phyloP scores from a whole-genome alignment of 2,329 filamentous ascomycete species.

The Didymella arachidicola region DNA sequence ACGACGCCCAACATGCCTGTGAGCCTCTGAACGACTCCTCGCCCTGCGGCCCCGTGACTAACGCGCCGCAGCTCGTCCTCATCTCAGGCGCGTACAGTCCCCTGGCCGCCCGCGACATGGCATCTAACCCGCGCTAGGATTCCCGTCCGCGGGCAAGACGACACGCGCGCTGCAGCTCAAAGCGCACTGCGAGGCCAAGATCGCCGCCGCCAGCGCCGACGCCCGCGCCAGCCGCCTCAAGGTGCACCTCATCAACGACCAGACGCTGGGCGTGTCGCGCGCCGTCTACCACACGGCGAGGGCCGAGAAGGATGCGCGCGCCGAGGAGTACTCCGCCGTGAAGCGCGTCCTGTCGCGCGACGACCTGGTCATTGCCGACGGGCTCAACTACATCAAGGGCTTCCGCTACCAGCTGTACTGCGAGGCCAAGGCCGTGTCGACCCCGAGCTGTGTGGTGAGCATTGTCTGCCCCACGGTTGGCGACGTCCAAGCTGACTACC shows the following conservation, averaged over 20 bases:
- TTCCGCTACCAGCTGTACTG: conserved; percentile 88
- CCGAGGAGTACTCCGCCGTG: conserved; percentile 77
- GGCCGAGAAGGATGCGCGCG: conserved; percentile 82
- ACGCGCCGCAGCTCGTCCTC: conserved; percentile 62
- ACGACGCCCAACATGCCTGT: conserved; percentile 36
- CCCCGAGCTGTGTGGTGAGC: conserved; percentile 75
- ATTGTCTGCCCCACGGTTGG: neutral
- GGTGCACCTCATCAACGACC: conserved; percentile 77
- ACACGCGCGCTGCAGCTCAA: conserved; percentile 70
- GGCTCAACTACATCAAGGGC: conserved; percentile 87
- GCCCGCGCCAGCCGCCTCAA: conserved; percentile 63
- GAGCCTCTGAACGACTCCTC: conserved; percentile 26
- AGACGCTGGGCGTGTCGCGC: conserved; percentile 72
- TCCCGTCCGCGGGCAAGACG: conserved; percentile 69
- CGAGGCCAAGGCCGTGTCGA: conserved; percentile 81
- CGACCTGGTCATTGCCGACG: conserved; percentile 81
- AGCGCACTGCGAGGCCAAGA: conserved; percentile 67
- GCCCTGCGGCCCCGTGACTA: conserved; percentile 25
- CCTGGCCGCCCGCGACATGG: too few relatives aligned
- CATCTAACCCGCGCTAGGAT: conserved; percentile 69
- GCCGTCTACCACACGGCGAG: conserved; percentile 78
- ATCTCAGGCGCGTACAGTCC: conserved; percentile 53
- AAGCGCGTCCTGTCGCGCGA: conserved; percentile 76
- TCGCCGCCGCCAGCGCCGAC: conserved; percentile 55
- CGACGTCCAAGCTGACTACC: conserved; percentile 13